Evolutionary conservation across 2,329 filamentous ascomycete species (phyloP).

Genomic region (Cryphonectria naterciae): DNA sequence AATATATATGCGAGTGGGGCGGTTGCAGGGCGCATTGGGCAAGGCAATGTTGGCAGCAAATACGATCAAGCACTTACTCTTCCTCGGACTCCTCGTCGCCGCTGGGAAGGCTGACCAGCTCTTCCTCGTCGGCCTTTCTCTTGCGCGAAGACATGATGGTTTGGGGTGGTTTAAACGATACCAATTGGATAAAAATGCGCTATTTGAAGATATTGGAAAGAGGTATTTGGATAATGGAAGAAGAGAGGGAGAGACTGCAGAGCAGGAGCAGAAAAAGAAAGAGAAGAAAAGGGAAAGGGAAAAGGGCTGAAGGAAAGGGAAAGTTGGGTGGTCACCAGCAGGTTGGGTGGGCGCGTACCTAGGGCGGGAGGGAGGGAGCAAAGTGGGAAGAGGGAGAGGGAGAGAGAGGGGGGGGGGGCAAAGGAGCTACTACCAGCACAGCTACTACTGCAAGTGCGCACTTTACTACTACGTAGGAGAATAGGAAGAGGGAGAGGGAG

Average conservation of each 20-base stretch:
- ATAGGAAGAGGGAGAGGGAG: not conserved
- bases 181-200: conserved; percentile 36
- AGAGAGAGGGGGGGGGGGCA: conserved; percentile 32
- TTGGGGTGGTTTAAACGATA: conserved; percentile 21
- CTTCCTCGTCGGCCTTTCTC: conserved; percentile 57
- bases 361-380: conserved; percentile 7
- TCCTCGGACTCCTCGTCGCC: conserved; percentile 57
- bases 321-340: conserved; percentile 30
- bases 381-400: not conserved
- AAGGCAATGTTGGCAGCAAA: conserved; percentile 36
- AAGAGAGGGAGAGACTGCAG: conserved; percentile 5
- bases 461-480: not conserved
- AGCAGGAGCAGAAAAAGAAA: conserved; percentile 17
- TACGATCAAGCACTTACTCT: conserved; percentile 48
- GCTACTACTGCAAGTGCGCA: conserved; percentile 2
- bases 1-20: conserved; percentile 22
- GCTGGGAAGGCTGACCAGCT: conserved; percentile 59
- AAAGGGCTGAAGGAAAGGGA: conserved; percentile 35
- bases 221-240: not conserved
- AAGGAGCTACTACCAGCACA: conserved; percentile 24
- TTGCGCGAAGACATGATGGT: conserved; percentile 54
- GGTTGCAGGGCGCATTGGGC: conserved; percentile 29
- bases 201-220: conserved; percentile 5
- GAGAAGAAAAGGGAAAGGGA: conserved; percentile 29
- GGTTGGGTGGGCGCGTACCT: conserved; percentile 25